Conservation (phyloP, 129 eudicot species). For the Chrysanthemum lavandulifolium region DNA sequence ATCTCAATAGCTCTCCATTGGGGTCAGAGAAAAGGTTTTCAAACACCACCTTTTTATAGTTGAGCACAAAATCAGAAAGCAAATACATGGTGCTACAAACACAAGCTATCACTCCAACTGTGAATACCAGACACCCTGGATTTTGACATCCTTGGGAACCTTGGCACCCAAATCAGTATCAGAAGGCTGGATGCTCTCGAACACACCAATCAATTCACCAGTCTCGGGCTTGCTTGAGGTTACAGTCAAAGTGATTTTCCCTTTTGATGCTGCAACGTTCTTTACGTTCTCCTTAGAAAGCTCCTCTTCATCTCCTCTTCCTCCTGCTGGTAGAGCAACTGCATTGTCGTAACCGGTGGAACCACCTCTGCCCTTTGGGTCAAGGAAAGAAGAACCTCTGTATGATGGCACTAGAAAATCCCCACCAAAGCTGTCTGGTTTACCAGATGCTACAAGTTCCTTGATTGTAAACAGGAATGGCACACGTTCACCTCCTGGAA, state of each 20-base stretch:
- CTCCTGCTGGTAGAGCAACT: constrained; percentile 90
- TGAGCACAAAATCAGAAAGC: constrained; percentile 1
- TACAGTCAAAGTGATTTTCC: constrained; percentile 83
- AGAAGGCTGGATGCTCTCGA: constrained; percentile 90
- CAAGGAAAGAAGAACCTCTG: constrained; percentile 96
- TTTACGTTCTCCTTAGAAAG: constrained; percentile 74
- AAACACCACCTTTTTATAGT: constrained; percentile 15
- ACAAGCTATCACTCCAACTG: constrained; percentile 51
- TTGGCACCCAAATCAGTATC: constrained; percentile 94
- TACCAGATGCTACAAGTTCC: constrained; percentile 87
- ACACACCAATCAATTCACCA: constrained; percentile 84
- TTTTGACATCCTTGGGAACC: constrained; percentile 88
- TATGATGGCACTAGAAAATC: constrained; percentile 87
- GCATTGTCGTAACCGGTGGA: constrained; percentile 91
- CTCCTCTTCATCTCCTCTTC: constrained; percentile 93
- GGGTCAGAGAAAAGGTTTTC: constrained; percentile 16
- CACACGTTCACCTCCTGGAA: constrained; percentile 96
- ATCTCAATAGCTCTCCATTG: constrained; percentile 9
- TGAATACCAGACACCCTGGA: constrained; percentile 92
- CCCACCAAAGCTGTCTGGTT: constrained; percentile 75
- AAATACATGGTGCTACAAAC: not conserved
- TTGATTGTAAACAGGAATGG: constrained; percentile 88
- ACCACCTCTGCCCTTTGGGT: constrained; percentile 99
- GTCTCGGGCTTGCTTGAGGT: constrained; percentile 79
- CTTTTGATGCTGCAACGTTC: constrained; percentile 68